Conservation (phyloP, 441 rosid species). For the Pelargonium fulgidum region DNA sequence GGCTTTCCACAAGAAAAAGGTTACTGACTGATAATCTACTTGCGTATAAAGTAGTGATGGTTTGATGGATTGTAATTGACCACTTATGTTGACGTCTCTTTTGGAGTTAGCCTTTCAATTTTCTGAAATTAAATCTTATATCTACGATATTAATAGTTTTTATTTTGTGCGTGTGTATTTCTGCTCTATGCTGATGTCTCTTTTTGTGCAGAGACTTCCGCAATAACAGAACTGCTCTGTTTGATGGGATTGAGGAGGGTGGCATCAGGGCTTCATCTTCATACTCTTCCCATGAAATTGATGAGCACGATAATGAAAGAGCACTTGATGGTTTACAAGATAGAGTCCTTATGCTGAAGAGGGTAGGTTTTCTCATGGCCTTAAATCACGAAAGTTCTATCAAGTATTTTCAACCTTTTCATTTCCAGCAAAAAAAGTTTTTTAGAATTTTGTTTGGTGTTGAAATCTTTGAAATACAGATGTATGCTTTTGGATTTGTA, state of each 20-base stretch:
- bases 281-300: conserved; percentile 73
- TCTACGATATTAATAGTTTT: background rate
- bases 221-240: conserved; percentile 59
- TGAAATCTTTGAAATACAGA: too few relatives aligned
- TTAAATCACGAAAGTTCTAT: background rate
- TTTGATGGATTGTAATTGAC: background rate
- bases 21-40: background rate
- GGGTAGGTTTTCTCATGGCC: conserved; percentile 48
- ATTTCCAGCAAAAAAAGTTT: too few relatives aligned
- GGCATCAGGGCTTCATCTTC: conserved; percentile 82
- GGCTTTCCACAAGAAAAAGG: too few relatives aligned
- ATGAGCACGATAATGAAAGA: conserved; percentile 88
- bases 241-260: conserved; percentile 95
- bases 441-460: too few relatives aligned
- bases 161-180: conserved; percentile 5
- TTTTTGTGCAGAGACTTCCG: conserved; percentile 58
- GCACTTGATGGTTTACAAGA: conserved; percentile 91
- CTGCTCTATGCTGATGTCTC: conserved; percentile 12
- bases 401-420: too few relatives aligned
- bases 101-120: background rate
- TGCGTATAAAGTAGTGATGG: background rate
- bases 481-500: background rate
- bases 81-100: too few relatives aligned
- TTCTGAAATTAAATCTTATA: background rate
- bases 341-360: conserved; percentile 71